Evolutionary conservation across 2,329 filamentous ascomycete genomes (phyloP).

Genomic region (Alternaria incomplexa): DNA sequence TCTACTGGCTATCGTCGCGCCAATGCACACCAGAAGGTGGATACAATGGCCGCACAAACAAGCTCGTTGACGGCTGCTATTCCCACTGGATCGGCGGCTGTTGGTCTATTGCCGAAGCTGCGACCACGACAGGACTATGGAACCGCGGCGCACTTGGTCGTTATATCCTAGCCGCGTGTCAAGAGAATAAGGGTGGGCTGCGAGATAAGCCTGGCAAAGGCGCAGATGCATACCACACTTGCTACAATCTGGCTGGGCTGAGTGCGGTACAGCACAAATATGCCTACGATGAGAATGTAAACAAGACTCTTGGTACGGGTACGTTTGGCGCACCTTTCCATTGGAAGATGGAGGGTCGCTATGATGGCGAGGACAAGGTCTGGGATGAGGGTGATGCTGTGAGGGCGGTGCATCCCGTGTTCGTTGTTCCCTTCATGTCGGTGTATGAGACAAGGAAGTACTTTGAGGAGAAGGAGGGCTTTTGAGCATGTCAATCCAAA

Average conservation of each 20-base stretch:
- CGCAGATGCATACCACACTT: slow-evolving; percentile 90
- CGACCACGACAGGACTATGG: slow-evolving; percentile 66
- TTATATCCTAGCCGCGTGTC: slow-evolving; percentile 90
- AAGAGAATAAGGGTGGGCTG: slow-evolving; percentile 79
- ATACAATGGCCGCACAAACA: slow-evolving; percentile 93
- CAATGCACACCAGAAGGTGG: slow-evolving; percentile 93
- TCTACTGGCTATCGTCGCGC: slow-evolving; percentile 86
- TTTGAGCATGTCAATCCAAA: not conserved
- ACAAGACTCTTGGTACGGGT: slow-evolving; percentile 32
- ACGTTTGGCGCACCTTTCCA: slow-evolving; percentile 51
- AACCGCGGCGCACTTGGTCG: slow-evolving; percentile 83
- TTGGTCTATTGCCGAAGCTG: slow-evolving; percentile 88
- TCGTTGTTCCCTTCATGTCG: slow-evolving; percentile 76
- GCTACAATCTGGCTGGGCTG: slow-evolving; percentile 86
- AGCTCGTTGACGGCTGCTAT: slow-evolving; percentile 97
- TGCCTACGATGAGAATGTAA: slow-evolving; percentile 51
- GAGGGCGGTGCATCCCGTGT: slow-evolving; percentile 78
- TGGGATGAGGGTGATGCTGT: slow-evolving; percentile 76
- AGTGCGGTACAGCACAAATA: slow-evolving; percentile 78
- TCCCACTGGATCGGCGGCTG: slow-evolving; percentile 97
- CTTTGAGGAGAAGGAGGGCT: slow-evolving; percentile 64
- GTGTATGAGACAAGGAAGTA: slow-evolving; percentile 70
- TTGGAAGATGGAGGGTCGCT: slow-evolving; percentile 54
- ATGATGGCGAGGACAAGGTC: slow-evolving; percentile 58
- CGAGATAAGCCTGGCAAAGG: slow-evolving; percentile 91